Evolutionary conservation across 164 flowering plant genomes (phyloP).

Genomic region (Platanus orientalis): DNA sequence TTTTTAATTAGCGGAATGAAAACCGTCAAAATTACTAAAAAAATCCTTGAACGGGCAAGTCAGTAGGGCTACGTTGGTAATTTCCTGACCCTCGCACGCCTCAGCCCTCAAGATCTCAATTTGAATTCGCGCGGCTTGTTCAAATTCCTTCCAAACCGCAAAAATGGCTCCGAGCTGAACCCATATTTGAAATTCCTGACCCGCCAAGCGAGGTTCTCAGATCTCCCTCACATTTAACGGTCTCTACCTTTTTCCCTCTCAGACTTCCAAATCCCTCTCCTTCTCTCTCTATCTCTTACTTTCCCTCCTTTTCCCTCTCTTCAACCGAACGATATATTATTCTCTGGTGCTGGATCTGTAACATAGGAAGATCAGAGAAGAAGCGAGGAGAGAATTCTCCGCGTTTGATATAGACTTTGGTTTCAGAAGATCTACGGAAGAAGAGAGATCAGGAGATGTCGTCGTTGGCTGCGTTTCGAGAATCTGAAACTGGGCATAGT

Average conservation of each 20-base stretch:
- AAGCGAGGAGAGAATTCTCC: no score
- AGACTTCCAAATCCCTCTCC: conserved; percentile 4
- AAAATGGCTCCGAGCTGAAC: conserved; percentile 9
- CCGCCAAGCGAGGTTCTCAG: conserved; percentile 7
- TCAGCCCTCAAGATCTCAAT: not conserved
- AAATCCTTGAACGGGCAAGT: not conserved
- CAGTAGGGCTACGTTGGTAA: not conserved
- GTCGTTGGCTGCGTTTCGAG: conserved; percentile 4
- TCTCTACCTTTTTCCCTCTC: conserved; percentile 7
- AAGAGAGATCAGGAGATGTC: conserved; percentile 5
- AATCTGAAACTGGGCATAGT: conserved; percentile 31
- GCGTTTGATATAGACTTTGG: no score
- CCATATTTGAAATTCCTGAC: conserved; percentile 18
- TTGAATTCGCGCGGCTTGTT: conserved; percentile 14
- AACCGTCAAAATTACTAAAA: not conserved
- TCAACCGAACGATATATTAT: not conserved
- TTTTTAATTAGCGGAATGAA: not conserved
- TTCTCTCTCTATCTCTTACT: not conserved
- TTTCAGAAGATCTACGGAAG: not conserved
- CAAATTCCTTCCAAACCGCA: not conserved
- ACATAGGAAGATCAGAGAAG: not conserved
- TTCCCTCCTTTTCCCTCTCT: conserved; percentile 1
- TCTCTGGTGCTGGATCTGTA: not conserved
- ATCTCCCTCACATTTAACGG: conserved; percentile 9
- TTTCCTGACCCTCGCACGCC: not conserved